These are phyloP conservation scores for Chamaenerion angustifolium DNA, from an alignment of 345 rosid species.

Conservation along the genomic window DNA sequence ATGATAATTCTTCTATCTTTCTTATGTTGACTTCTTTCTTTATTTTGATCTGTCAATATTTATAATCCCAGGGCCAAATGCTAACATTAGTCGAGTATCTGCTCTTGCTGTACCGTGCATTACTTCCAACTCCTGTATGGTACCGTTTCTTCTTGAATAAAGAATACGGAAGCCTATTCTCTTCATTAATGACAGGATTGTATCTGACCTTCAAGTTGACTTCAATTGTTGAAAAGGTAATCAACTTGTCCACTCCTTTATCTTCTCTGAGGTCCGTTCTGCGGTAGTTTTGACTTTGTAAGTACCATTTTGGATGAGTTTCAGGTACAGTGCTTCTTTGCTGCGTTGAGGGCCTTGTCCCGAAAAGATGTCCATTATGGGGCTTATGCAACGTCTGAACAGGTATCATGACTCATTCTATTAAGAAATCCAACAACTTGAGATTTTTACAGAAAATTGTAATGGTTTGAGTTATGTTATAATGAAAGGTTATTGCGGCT, in stretches of 20 bases:
- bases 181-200: slow-evolving; percentile 67
- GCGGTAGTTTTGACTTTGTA: not conserved
- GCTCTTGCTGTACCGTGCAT: slow-evolving; percentile 61
- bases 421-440: not conserved
- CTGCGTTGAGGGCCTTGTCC: slow-evolving; percentile 77
- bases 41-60: not conserved
- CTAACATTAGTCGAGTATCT: slow-evolving; percentile 63
- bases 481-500: slow-evolving; percentile 73
- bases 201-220: slow-evolving; percentile 75
- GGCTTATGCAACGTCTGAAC: slow-evolving; percentile 92
- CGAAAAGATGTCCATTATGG: slow-evolving; percentile 96
- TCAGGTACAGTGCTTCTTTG: slow-evolving; percentile 87
- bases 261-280: no score
- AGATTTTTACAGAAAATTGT: no score
- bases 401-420: slow-evolving; percentile 33
- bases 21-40: no score
- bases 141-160: slow-evolving; percentile 77
- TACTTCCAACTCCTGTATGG: slow-evolving; percentile 81
- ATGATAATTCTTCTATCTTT: not conserved
- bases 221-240: slow-evolving; percentile 69
- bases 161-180: slow-evolving; percentile 79
- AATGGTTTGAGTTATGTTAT: no score
- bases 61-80: slow-evolving; percentile 50
- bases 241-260: not conserved
- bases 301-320: not conserved